Base-by-base conservation (phyloP, 306 rosid species). In the Gleditsia sinensis region DNA sequence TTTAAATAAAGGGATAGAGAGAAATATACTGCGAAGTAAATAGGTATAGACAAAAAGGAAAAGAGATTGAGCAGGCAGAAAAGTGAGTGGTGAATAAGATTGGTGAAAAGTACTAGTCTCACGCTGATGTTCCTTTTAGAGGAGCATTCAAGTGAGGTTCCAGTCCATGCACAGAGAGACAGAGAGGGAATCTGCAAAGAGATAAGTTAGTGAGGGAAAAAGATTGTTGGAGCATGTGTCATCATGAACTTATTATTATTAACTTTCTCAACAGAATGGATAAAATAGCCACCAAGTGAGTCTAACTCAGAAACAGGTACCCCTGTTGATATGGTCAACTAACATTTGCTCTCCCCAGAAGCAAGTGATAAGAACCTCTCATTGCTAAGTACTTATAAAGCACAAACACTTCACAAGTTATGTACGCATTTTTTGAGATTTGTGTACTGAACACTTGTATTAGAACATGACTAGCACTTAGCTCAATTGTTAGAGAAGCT, bases 161-260 rank as follows among this genome's bases (percentile, higher is more conserved):
- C 85, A 83, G 86, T 80, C 65, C 80, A 70, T 62, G 80, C 78
- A 68, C 33, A 57, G 71, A 58, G 55, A 66, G 74, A 75, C 64
- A 67, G 50, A 59, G 76, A 77, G 76, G 69, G 75, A 40, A 24
- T 66, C 71, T 75, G 65, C 73, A 50, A 70, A 42, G 64, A 54
- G 69, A 53, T 48, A 60, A 66, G 50, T 66, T 77, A 72, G 61
- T 53, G 63, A 61, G 71, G 46, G 17, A 57, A 78, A 61, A 74
- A 78, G 81, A 75, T 71, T 49, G 62, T 64, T 63, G 8, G 43
- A 62, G 64, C 71, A 71, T 81, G 78, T 81, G 84, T 88, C 87
- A 91, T 90, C 85, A 86, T 88, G 83, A 88, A 80, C 80, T 72
- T 46, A 74, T 82, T 77, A 74, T 82, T 77, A 83, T 84, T 78